Percentiles rank a stretch among this genome's conserved stretches.
Conservation (phyloP, 2,329 filamentous ascomycete species). For the Alternaria postmessia region DNA sequence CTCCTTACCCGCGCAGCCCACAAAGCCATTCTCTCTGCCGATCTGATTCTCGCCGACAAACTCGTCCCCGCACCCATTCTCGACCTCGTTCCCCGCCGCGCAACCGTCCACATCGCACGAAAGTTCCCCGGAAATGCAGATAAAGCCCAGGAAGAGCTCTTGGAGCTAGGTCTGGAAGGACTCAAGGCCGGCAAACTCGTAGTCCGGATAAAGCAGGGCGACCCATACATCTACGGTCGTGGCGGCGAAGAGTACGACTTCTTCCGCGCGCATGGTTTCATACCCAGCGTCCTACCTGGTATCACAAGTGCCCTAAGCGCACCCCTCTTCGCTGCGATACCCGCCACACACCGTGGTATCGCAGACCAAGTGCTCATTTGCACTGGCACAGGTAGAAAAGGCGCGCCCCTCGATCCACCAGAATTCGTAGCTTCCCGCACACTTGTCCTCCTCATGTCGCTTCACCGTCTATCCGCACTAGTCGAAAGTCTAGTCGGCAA, state of each 20-base stretch:
- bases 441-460: conserved; percentile 92
- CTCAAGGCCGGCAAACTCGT: conserved; percentile 77
- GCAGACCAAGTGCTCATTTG: conserved; percentile 95
- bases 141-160: conserved; percentile 87
- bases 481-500: conserved; percentile 68
- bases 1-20: conserved; percentile 84
- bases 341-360: conserved; percentile 86
- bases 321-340: conserved; percentile 86
- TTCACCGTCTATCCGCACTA: conserved; percentile 82
- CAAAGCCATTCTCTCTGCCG: conserved; percentile 76
- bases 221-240: conserved; percentile 94
- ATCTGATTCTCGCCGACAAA: conserved; percentile 85
- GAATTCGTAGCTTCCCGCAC: conserved; percentile 79
- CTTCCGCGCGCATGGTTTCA: conserved; percentile 76
- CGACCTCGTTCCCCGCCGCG: conserved; percentile 87
- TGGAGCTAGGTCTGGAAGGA: conserved; percentile 77
- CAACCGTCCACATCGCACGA: conserved; percentile 87
- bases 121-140: conserved; percentile 99
- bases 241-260: conserved; percentile 92
- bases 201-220: conserved; percentile 91
- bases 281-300: conserved; percentile 80
- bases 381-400: conserved; percentile 93
- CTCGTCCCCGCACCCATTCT: conserved; percentile 85
- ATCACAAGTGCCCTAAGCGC: conserved; percentile 89
- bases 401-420: conserved; percentile 81